Percentiles rank a stretch among this genome's conserved stretches.
Conservation (phyloP, 139 green algal species). For the Ettlia oleoabundans region DNA sequence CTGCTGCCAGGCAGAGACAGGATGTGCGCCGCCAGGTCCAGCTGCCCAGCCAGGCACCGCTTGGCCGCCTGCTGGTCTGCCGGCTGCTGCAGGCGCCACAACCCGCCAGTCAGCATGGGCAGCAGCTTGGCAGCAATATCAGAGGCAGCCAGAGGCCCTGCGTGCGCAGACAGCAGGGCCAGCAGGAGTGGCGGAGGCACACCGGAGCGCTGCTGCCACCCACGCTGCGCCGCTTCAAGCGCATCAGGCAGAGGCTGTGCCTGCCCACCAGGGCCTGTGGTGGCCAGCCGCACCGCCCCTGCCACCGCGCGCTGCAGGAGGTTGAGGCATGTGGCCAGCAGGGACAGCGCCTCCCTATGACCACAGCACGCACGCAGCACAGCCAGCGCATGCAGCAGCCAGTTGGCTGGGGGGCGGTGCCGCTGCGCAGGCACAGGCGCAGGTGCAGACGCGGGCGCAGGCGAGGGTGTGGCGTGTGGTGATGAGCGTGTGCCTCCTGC, state of each 20-base stretch:
- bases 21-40: conserved; percentile 3
- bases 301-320: conserved; percentile 22
- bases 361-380: not conserved
- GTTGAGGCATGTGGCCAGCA: conserved; percentile 11
- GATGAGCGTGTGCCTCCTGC: not conserved
- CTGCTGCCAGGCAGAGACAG: not conserved
- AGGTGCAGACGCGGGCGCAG: not conserved
- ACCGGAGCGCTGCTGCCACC: conserved; percentile 2
- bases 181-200: conserved; percentile 10
- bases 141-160: not conserved
- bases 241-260: not conserved
- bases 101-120: conserved; percentile 36
- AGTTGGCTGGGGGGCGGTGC: not conserved
- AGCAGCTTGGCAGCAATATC: conserved; percentile 26
- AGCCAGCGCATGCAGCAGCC: conserved; percentile 18
- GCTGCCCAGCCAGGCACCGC: conserved; percentile 5
- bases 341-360: not conserved
- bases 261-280: not conserved
- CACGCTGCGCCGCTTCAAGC: not conserved
- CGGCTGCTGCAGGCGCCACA: conserved; percentile 30
- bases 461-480: not conserved
- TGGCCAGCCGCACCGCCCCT: not conserved
- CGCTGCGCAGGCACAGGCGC: not conserved
- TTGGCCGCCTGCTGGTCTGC: conserved; percentile 4
- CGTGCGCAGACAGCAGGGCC: conserved; percentile 10